phyloP scores from a whole-genome alignment of 2,329 filamentous ascomycete species.

The Alternaria sp. region DNA sequence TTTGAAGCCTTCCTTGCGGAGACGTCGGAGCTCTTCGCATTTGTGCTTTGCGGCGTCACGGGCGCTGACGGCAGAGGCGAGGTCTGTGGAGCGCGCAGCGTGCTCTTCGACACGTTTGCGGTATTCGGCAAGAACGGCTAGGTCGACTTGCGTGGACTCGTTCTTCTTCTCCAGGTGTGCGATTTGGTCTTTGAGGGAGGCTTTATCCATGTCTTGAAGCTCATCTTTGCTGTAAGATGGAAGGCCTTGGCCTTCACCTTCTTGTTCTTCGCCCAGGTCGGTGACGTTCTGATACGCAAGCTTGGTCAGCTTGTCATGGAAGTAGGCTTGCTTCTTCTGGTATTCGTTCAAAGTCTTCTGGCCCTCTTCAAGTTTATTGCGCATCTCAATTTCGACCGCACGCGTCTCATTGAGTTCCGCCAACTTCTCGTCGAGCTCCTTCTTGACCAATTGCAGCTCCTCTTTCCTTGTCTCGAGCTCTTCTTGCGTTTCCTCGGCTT shows the following conservation, averaged over 20 bases:
- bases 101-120: slow-evolving; percentile 86
- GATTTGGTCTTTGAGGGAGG: slow-evolving; percentile 69
- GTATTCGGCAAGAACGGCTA: slow-evolving; percentile 86
- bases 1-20: slow-evolving; percentile 97
- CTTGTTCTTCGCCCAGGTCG: slow-evolving; percentile 66
- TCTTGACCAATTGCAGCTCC: slow-evolving; percentile 80
- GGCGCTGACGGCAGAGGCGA: slow-evolving; percentile 76
- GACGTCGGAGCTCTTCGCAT: slow-evolving; percentile 87
- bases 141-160: slow-evolving; percentile 85
- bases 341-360: slow-evolving; percentile 89
- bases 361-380: slow-evolving; percentile 95
- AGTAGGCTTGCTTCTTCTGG: slow-evolving; percentile 82
- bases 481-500: slow-evolving; percentile 82
- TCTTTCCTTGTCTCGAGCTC: slow-evolving; percentile 79
- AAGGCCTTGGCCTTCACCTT: slow-evolving; percentile 58
- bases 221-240: slow-evolving; percentile 81
- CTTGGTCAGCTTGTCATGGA: slow-evolving; percentile 89
- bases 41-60: slow-evolving; percentile 91
- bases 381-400: slow-evolving; percentile 95
- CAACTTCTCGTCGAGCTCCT: slow-evolving; percentile 85
- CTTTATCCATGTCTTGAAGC: slow-evolving; percentile 69
- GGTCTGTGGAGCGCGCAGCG: slow-evolving; percentile 79
- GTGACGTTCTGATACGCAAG: slow-evolving; percentile 79
- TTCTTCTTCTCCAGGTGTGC: slow-evolving; percentile 76
- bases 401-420: slow-evolving; percentile 87